Conservation (phyloP, 2,329 filamentous ascomycete species). For the Colletotrichum sojae region DNA sequence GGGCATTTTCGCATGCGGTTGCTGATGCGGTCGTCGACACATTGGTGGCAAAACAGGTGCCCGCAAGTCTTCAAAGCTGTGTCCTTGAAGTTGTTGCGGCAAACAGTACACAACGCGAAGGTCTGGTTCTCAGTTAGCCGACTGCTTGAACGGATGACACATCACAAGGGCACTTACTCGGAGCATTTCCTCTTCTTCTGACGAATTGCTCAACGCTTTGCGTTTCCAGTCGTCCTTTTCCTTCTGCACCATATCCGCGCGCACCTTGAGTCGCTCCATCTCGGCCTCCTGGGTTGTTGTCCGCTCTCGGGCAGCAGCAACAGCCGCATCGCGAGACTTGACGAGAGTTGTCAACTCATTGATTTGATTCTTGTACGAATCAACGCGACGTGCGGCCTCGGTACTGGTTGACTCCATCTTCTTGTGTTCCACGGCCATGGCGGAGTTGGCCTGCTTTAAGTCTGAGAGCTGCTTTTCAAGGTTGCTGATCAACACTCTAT, state of each 20-base stretch:
- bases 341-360: slow-evolving; percentile 81
- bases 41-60: slow-evolving; percentile 92
- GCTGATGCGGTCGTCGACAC: slow-evolving; percentile 88
- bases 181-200: slow-evolving; percentile 86
- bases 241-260: slow-evolving; percentile 83
- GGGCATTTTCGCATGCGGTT: slow-evolving; percentile 97
- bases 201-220: slow-evolving; percentile 85
- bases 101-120: slow-evolving; percentile 84
- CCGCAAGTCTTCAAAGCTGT: slow-evolving; percentile 94
- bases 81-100: slow-evolving; percentile 93
- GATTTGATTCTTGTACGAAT: slow-evolving; percentile 82
- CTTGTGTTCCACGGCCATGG: slow-evolving; percentile 79
- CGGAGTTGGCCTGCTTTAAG: slow-evolving; percentile 82
- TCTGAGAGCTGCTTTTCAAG: slow-evolving; percentile 93
- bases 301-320: slow-evolving; percentile 66
- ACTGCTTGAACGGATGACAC: neutral
- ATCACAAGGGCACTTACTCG: slow-evolving; percentile 73
- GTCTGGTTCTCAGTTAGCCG: slow-evolving; percentile 51
- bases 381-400: slow-evolving; percentile 78
- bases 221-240: slow-evolving; percentile 89
- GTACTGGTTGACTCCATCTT: slow-evolving; percentile 79
- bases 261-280: slow-evolving; percentile 82
- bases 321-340: slow-evolving; percentile 79
- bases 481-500: slow-evolving; percentile 82
- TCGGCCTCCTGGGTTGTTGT: slow-evolving; percentile 79